These are phyloP conservation scores for Cadophora luteo-olivacea DNA, from an alignment of 2,329 filamentous ascomycete species.

Conservation along the genomic window DNA sequence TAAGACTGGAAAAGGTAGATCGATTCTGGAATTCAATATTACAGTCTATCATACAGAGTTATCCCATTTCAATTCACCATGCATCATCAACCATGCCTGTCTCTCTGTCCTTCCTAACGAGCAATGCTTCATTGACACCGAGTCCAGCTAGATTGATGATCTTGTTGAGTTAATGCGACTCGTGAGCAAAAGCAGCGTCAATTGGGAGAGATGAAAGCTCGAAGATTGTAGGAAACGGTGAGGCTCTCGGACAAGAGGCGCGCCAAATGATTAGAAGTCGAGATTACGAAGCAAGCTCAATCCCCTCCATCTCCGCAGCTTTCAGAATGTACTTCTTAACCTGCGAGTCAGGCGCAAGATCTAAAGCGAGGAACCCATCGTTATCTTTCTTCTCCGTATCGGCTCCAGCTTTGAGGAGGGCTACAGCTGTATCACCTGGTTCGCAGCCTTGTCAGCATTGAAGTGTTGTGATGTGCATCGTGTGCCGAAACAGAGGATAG, in stretches of 20 bases:
- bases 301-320: conserved; percentile 83
- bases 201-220: too few relatives aligned
- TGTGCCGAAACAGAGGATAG: background rate
- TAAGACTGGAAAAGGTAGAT: background rate
- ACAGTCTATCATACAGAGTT: background rate
- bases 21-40: background rate
- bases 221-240: too few relatives aligned
- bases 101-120: too few relatives aligned
- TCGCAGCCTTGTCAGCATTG: background rate
- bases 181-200: too few relatives aligned
- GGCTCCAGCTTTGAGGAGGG: conserved; percentile 83
- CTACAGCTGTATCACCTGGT: conserved; percentile 77
- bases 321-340: conserved; percentile 79
- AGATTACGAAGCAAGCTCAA: conserved; percentile 57
- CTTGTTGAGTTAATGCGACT: too few relatives aligned
- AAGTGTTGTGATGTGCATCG: background rate
- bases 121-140: too few relatives aligned
- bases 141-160: too few relatives aligned
- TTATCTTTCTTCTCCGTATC: conserved; percentile 78
- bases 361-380: conserved; percentile 75
- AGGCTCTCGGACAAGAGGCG: too few relatives aligned
- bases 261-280: background rate
- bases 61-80: too few relatives aligned
- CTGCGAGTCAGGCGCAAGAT: conserved; percentile 86
- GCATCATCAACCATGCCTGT: too few relatives aligned